phyloP scores from a whole-genome alignment of 495 filamentous ascomycete species.

The Penicillium salamii region DNA sequence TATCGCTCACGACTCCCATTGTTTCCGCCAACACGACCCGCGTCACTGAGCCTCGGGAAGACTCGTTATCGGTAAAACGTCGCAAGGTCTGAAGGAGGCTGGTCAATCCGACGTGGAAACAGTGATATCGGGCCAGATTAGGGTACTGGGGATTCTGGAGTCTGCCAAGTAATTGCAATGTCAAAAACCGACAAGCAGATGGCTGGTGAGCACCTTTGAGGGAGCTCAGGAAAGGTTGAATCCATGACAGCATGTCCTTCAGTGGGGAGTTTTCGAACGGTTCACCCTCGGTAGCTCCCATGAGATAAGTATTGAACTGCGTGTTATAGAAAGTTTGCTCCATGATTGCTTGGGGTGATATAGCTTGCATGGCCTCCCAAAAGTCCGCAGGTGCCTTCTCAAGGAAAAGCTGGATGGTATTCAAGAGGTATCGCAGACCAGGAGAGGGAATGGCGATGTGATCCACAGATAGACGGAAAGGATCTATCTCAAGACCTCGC shows the following conservation, averaged over 20 bases:
- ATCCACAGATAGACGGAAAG: constrained; percentile 72
- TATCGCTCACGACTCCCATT: constrained; percentile 47
- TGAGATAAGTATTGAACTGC: constrained; percentile 59
- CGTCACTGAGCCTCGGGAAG: constrained; percentile 46
- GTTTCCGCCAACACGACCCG: constrained; percentile 53
- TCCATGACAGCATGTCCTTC: constrained; percentile 67
- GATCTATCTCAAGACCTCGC: constrained; percentile 72
- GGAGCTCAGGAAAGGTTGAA: constrained; percentile 70
- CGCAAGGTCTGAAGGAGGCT: constrained; percentile 50
- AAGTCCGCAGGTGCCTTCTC: constrained; percentile 73
- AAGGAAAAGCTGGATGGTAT: constrained; percentile 63
- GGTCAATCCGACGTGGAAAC: constrained; percentile 49
- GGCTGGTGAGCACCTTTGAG: constrained; percentile 66
- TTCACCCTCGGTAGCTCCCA: constrained; percentile 52
- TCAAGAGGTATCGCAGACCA: constrained; percentile 59
- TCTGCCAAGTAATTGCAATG: constrained; percentile 64
- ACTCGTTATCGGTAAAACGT: constrained; percentile 50
- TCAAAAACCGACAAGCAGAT: constrained; percentile 67
- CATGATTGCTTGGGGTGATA: constrained; percentile 68
- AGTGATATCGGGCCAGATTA: constrained; percentile 43
- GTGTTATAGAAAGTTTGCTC: constrained; percentile 74
- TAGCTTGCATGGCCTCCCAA: constrained; percentile 80
- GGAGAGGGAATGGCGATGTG: constrained; percentile 63
- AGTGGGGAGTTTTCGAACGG: constrained; percentile 53
- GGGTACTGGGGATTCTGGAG: constrained; percentile 55